phyloP scores from a whole-genome alignment of 1,284 basidiomycete species.

The Cerioporus squamosus region DNA sequence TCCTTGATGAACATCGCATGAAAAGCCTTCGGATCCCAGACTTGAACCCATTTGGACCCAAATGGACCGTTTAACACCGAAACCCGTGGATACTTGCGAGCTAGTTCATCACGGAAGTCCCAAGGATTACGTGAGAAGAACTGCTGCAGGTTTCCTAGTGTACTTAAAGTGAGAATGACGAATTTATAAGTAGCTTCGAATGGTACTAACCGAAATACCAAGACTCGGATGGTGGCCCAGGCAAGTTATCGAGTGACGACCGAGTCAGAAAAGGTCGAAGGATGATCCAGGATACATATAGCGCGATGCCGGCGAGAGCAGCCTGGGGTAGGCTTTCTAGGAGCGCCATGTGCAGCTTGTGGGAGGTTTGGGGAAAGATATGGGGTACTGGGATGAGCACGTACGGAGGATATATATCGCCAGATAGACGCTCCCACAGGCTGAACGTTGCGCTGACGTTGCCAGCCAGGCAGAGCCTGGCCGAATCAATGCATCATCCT shows the following conservation, averaged over 20 bases:
- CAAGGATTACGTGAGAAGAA: slow-evolving; percentile 15
- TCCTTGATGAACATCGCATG: slow-evolving; percentile 38
- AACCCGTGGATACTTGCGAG: slow-evolving; percentile 11
- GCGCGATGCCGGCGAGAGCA: neutral
- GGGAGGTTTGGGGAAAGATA: neutral
- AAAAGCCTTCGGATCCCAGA: slow-evolving; percentile 33
- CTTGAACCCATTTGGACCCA: slow-evolving; percentile 16
- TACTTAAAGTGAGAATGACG: too few species aligned
- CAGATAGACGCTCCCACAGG: too few species aligned
- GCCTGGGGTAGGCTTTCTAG: slow-evolving; percentile 4
- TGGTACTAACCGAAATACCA: slow-evolving; percentile 8
- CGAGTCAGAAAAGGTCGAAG: slow-evolving; percentile 8
- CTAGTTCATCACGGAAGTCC: slow-evolving; percentile 12
- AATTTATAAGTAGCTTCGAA: neutral
- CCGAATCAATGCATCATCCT: too few species aligned
- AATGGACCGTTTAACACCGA: neutral
- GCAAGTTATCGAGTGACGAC: slow-evolving; percentile 14
- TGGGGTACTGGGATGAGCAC: too few species aligned
- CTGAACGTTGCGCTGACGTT: too few species aligned
- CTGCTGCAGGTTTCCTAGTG: slow-evolving; percentile 15
- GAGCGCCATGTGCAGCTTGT: slow-evolving; percentile 3
- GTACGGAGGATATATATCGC: neutral
- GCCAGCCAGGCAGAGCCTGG: too few species aligned
- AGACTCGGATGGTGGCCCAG: slow-evolving; percentile 13
- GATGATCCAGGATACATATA: slow-evolving; percentile 13